Base-by-base conservation (phyloP, 495 filamentous ascomycete genomes). In the Tuber brumale region DNA sequence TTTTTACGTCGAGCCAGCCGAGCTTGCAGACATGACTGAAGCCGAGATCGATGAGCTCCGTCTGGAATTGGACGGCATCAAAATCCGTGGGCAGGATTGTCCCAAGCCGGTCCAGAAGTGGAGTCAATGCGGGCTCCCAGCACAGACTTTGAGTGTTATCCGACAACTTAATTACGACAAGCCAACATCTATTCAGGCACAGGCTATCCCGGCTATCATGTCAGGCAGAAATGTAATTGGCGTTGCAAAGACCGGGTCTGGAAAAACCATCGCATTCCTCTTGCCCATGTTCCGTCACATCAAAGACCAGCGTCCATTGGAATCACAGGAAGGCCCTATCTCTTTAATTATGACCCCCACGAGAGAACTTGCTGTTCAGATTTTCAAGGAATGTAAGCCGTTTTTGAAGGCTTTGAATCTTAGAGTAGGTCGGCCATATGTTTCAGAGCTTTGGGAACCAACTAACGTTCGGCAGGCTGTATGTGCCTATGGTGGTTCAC, bases 271-370 rank as follows among this genome's bases (percentile, higher is more conserved):
- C 78, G 95, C 96, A 39, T 99, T 97, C 82, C 84, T 95, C 21
- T 87, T 99, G 27, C 95, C 95, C 31, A 97, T 98, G 92, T 97
- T 98, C 81, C 89, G 95, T 35, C 95, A 99, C 82, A 97, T 99
- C 85, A 96, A 94, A 81, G 95, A 98, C 82, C 95, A 99, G 81
- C 86, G 89, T 70, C 90, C 92, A 3, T 85, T 98, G n/a, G 91
- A 91, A 72, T 89, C 90, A 43, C 89, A 92, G 77, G 96, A 98
- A 76, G 96, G 96, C 1, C 94, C 96, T 3, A 89, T 98, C 51
- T 89, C 90, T 21, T 81, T 99, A 61, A 92, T 99, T 72, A 91
- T 99, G 89, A 93, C 95, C 9, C 96, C 96, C 0, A 99, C 96
- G 4, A 90, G 96, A 83, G 96, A 99, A 84, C 86, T 99, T 72